Base-by-base conservation (phyloP, 2,329 filamentous ascomycete species). In the Neonectria ditissima region DNA sequence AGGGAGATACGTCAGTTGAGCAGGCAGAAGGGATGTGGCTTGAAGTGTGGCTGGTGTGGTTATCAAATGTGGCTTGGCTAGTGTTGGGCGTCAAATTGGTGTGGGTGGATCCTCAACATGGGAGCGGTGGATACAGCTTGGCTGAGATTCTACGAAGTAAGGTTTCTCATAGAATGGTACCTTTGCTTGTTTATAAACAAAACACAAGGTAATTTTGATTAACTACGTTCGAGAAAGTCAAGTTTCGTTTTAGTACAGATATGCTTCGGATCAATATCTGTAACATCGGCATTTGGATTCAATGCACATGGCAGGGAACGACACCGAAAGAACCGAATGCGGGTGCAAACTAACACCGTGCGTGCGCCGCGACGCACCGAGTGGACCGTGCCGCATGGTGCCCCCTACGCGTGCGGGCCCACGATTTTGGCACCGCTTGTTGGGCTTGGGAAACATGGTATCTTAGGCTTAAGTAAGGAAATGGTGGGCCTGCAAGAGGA, bases 281-380 rank as follows among this genome's bases (percentile, higher is more conserved):
- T 7, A n/a, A 20, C 37, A 37, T 18, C 8, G 37, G 37, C 37
- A 18, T 41, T 20, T 9, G 37, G 37, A 9, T 18, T 39, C n/a
- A 18, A 39, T 39, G 37, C n/a, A 41, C n/a, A 41, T 41, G n/a
- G n/a, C n/a, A 41, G n/a, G 37, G n/a, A 11, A 41, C n/a, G 37
- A 41, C n/a, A 41, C 9, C 37, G 37, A 41, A 7, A 18, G n/a
- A 11, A n/a, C n/a, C 37, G 37, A 20, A 20, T 20, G 37, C 37
- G 47, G 52, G 26, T 44, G 48, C 34, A 53, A 54, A 16, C 18
- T n/a, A 52, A 20, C 18, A 55, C 24, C 52, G 59, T 55, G 52
- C 26, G 28, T 18, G 16, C 30, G 34, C 18, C 6, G 4, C 28
- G 32, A 41, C n/a, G 16, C 52, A 44, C 52, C 51, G 43, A n/a